Percentiles rank a stretch among this genome's conserved stretches.
These are phyloP conservation scores for Tricharina praecox DNA, from an alignment of 495 filamentous ascomycete genomes.

Conservation along the genomic window DNA sequence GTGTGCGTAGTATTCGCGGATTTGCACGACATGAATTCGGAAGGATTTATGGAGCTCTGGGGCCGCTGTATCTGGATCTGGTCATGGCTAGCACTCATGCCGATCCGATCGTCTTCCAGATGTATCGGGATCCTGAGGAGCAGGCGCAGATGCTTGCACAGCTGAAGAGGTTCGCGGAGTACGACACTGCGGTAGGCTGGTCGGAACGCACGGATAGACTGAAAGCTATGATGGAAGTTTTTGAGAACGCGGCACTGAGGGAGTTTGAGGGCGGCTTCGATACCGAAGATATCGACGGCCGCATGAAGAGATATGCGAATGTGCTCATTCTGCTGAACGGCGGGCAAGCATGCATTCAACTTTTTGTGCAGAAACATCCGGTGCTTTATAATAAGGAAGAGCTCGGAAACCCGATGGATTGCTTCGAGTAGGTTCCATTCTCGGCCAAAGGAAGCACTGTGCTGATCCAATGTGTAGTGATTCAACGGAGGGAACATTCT, in stretches of 20 bases:
- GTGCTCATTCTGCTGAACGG: constrained; percentile 72
- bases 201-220: constrained; percentile 50
- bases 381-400: constrained; percentile 55
- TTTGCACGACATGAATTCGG: constrained; percentile 79
- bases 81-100: constrained; percentile 52
- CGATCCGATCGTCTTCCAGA: constrained; percentile 68
- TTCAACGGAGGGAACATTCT: constrained; percentile 38
- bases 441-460: too few species aligned
- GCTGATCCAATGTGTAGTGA: constrained; percentile 10
- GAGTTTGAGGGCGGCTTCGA: constrained; percentile 89
- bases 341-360: constrained; percentile 55
- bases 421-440: constrained; percentile 49
- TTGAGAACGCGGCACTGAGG: constrained; percentile 74
- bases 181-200: constrained; percentile 64
- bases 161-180: constrained; percentile 55
- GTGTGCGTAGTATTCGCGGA: constrained; percentile 62
- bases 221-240: constrained; percentile 56
- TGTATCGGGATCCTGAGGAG: constrained; percentile 69
- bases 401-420: constrained; percentile 65
- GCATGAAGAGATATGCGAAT: constrained; percentile 75
- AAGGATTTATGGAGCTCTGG: constrained; percentile 71
- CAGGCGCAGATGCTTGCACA: constrained; percentile 81
- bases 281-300: constrained; percentile 71
- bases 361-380: constrained; percentile 76
- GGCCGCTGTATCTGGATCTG: constrained; percentile 76